These are phyloP conservation scores for Dendrothele bispora DNA, from an alignment of 768 basidiomycete species.

Conservation along the genomic window DNA sequence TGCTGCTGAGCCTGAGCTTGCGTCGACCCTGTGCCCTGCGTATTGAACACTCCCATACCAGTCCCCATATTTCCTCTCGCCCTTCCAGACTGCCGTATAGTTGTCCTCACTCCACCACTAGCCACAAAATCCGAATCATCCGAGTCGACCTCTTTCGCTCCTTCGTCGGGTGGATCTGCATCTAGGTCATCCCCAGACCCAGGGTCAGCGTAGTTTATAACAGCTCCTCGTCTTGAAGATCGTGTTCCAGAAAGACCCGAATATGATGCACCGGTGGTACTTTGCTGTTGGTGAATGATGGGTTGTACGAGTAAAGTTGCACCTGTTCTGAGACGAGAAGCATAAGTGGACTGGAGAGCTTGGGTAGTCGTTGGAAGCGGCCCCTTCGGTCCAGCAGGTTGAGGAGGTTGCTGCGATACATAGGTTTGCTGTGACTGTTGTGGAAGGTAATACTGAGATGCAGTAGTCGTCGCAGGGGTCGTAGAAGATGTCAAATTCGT, in stretches of 20 bases:
- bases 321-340: constrained; percentile 89
- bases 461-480: too few relatives aligned
- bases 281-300: constrained; percentile 42
- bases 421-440: too few relatives aligned
- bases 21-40: constrained; percentile 43
- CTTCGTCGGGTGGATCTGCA: constrained; percentile 81
- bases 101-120: constrained; percentile 56
- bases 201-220: constrained; percentile 86
- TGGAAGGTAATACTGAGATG: too few relatives aligned
- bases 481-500: too few relatives aligned
- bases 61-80: not conserved
- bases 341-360: constrained; percentile 78
- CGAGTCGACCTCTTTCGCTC: constrained; percentile 69
- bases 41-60: constrained; percentile 57
- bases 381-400: too few relatives aligned
- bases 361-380: constrained; percentile 64
- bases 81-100: constrained; percentile 46
- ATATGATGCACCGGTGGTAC: constrained; percentile 2
- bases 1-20: constrained; percentile 33
- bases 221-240: constrained; percentile 61
- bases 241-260: constrained; percentile 33
- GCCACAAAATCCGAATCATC: constrained; percentile 84
- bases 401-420: too few relatives aligned
- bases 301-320: constrained; percentile 91
- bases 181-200: constrained; percentile 81